phyloP scores from a whole-genome alignment of 371 early-diverging fungal genomes.

The Saksenaea vasiformis region DNA sequence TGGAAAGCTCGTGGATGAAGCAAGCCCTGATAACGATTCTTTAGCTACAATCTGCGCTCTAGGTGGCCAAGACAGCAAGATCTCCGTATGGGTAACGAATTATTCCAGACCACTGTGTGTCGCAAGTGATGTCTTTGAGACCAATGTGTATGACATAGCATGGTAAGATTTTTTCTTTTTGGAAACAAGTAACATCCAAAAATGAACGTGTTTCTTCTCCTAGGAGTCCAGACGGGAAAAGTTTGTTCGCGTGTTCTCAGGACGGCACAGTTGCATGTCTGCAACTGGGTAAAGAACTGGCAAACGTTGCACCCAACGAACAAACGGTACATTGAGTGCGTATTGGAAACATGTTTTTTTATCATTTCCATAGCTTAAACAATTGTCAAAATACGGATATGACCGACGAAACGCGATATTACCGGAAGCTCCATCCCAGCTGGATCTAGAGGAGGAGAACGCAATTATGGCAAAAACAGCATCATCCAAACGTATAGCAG shows the following conservation, averaged over 20 bases:
- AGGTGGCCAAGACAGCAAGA: conserved; percentile 89
- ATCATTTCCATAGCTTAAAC: conserved; percentile 37
- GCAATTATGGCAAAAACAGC: conserved; percentile 40
- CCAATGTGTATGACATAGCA: conserved; percentile 84
- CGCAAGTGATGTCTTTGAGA: conserved; percentile 75
- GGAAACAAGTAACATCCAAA: not conserved
- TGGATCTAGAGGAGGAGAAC: conserved; percentile 68
- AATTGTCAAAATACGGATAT: conserved; percentile 75
- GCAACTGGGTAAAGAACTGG: conserved; percentile 72
- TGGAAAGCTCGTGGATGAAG: conserved; percentile 12
- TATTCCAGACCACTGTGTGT: conserved; percentile 75
- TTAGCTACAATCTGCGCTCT: conserved; percentile 79
- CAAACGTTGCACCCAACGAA: conserved; percentile 58
- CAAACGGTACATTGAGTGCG: conserved; percentile 50
- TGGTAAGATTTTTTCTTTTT: conserved; percentile 79
- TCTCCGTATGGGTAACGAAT: conserved; percentile 90
- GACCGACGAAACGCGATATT: conserved; percentile 57
- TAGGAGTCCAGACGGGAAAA: conserved; percentile 78
- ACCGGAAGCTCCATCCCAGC: conserved; percentile 65
- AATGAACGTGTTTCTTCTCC: not conserved
- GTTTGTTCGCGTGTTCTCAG: conserved; percentile 85
- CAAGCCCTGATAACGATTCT: conserved; percentile 20
- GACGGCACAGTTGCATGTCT: conserved; percentile 90
- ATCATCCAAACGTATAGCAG: conserved; percentile 41
- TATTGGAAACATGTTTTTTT: not conserved